Evolutionary conservation across 352 stramenopile genomes (phyloP), one percentile per base, ranked within the genome.

Genomic region (Phytophthora cajani): DNA sequence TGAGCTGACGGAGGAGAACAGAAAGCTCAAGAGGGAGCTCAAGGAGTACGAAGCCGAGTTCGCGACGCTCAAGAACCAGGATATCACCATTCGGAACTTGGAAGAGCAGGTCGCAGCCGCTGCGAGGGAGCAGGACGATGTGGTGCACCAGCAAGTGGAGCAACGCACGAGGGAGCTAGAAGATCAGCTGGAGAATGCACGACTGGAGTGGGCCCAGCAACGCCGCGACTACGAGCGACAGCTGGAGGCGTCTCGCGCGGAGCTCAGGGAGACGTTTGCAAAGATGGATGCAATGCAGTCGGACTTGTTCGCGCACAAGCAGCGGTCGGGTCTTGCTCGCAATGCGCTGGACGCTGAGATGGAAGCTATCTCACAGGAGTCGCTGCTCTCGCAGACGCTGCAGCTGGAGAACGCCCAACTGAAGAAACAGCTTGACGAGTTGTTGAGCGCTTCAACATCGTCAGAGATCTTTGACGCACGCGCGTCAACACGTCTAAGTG

Each of bases 41-140:
- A 87, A 89, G 14, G 92, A 98, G 40, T 98, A 97, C 66, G 92
- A 98, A 78, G 79, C 93, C 16, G 97, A 99, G 70, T 99, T 99
- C 74, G 87, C 89, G 3, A 88, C 79, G 52, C 79, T 99, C 1
- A 98, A 98, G 80, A 98, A 99, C 79, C 95, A 99, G 74, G 95
- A 98, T 58, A 98, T 99, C 67, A 98, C 95, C 42, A 99, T 99
- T 77, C 89, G 94, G 3, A 98, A 97, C 52, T 81, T 99, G n/a
- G 93, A 99, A 62, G 88, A 89, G 49, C 87, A 97, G 55, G 84
- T 99, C 55, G 77, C 73, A 46, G 79, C 90, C 38, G 85, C 98
- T 47, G 80, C 97, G 50, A 73, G 84, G 27, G 84, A 89, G 42
- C 84, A 85, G 56, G 90, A 96, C 1, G 76, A 87, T 25, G 62